These are phyloP conservation scores for Suillus occidentalis DNA, from an alignment of 768 basidiomycete genomes.

Conservation along the genomic window DNA sequence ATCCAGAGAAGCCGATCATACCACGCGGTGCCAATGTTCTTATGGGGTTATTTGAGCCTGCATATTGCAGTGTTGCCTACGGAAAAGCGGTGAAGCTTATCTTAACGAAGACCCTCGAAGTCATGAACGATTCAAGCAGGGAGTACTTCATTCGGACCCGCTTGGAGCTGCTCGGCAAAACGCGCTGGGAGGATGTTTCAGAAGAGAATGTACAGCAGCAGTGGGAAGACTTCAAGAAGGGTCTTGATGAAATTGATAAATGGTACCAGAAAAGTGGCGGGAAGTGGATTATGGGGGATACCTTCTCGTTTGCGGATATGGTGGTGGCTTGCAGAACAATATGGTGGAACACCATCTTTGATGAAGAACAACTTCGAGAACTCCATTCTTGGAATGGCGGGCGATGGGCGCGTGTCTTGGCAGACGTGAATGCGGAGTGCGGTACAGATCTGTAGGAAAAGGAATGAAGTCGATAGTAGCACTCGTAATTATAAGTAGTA, in stretches of 20 bases:
- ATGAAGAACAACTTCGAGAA: slow-evolving; percentile 5
- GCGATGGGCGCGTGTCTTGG: neutral
- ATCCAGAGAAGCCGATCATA: slow-evolving; percentile 10
- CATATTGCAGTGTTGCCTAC: neutral
- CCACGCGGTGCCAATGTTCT: neutral
- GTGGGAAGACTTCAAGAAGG: slow-evolving; percentile 6
- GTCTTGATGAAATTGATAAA: slow-evolving; percentile 5
- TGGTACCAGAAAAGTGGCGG: slow-evolving; percentile 8
- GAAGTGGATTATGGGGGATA: slow-evolving; percentile 9
- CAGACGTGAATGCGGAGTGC: slow-evolving; percentile 2
- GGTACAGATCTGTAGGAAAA: slow-evolving; percentile 1
- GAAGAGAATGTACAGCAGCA: neutral
- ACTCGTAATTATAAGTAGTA: neutral
- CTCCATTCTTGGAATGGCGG: slow-evolving; percentile 10
- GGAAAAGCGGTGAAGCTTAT: neutral
- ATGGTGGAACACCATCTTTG: slow-evolving; percentile 6
- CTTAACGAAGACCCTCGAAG: slow-evolving; percentile 1
- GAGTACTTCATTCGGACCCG: slow-evolving; percentile 7
- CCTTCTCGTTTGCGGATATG: slow-evolving; percentile 9
- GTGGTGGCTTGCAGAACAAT: slow-evolving; percentile 4
- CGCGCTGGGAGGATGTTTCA: neutral
- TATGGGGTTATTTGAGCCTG: slow-evolving; percentile 4
- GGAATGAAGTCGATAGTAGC: neutral
- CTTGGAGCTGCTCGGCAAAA: neutral
- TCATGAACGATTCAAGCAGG: slow-evolving; percentile 2